phyloP scores from a whole-genome alignment of 2,329 filamentous ascomycete species.

The Dothidotthia symphoricarpi region DNA sequence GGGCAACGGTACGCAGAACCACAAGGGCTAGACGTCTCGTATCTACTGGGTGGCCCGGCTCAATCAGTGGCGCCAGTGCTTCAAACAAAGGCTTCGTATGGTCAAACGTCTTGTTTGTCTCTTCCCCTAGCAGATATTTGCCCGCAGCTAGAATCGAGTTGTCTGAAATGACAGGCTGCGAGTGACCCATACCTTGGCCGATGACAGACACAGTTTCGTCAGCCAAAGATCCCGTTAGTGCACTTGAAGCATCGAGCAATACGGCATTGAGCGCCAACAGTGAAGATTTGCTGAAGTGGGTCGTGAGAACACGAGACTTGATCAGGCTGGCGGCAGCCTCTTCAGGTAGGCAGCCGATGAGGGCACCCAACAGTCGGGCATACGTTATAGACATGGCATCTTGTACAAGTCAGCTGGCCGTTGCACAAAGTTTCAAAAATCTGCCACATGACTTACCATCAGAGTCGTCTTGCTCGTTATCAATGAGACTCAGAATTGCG shows the following conservation, averaged over 20 bases:
- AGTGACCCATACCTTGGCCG: constrained; percentile 71
- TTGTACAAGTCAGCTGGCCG: constrained; percentile 3
- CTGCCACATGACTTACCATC: constrained; percentile 52
- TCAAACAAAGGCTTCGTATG: constrained; percentile 77
- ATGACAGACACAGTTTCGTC: constrained; percentile 77
- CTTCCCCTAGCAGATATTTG: constrained; percentile 75
- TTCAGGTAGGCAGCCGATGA: constrained; percentile 79
- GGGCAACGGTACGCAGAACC: constrained; percentile 78
- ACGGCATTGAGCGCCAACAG: constrained; percentile 87
- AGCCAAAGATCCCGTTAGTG: constrained; percentile 65
- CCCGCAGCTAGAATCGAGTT: constrained; percentile 87
- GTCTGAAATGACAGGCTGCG: constrained; percentile 77
- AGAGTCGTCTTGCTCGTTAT: constrained; percentile 73
- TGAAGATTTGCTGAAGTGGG: constrained; percentile 73
- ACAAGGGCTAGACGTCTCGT: constrained; percentile 84
- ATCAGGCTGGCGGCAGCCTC: constrained; percentile 64
- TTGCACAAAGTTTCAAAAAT: background rate
- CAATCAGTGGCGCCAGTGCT: constrained; percentile 69
- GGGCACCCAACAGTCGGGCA: constrained; percentile 81
- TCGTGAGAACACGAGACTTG: constrained; percentile 73
- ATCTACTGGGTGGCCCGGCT: constrained; percentile 75
- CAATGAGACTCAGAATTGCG: constrained; percentile 85
- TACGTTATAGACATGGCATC: constrained; percentile 82
- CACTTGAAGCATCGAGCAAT: constrained; percentile 72
- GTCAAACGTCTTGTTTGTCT: constrained; percentile 68